Evolutionary conservation across 2,329 filamentous ascomycete genomes (phyloP).

Genomic region (Rhynchosporium secalis): DNA sequence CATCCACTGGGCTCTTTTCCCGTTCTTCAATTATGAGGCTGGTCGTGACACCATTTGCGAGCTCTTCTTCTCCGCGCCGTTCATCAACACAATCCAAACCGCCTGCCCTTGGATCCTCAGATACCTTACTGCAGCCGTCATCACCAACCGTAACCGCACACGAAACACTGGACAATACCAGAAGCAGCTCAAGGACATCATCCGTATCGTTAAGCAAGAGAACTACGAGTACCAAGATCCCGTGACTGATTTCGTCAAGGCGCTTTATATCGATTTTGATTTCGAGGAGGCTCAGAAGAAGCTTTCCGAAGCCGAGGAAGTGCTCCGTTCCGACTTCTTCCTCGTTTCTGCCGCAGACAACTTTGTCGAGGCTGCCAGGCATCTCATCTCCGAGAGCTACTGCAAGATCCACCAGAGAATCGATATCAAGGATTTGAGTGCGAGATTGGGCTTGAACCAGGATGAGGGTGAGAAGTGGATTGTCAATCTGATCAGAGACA

Average conservation of each 20-base stretch:
- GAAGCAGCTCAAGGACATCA: slow-evolving; percentile 97
- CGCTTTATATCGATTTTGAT: slow-evolving; percentile 92
- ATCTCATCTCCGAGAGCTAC: slow-evolving; percentile 98
- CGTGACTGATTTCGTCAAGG: slow-evolving; percentile 93
- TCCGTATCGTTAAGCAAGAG: slow-evolving; percentile 94
- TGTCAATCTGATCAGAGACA: slow-evolving; percentile 98
- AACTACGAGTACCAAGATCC: slow-evolving; percentile 97
- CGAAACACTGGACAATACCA: slow-evolving; percentile 87
- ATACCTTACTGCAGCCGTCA: slow-evolving; percentile 91
- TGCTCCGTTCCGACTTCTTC: slow-evolving; percentile 95
- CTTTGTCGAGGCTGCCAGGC: slow-evolving; percentile 91
- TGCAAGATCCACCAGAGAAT: slow-evolving; percentile 99
- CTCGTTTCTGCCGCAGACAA: slow-evolving; percentile 78
- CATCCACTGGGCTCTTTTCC: slow-evolving; percentile 98
- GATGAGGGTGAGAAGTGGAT: slow-evolving; percentile 99
- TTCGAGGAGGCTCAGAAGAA: slow-evolving; percentile 95
- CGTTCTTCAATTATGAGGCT: slow-evolving; percentile 95
- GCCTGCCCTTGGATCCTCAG: slow-evolving; percentile 94
- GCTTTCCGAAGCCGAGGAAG: slow-evolving; percentile 83
- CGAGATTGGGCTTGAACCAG: slow-evolving; percentile 84
- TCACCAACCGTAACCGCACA: slow-evolving; percentile 80
- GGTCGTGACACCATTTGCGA: slow-evolving; percentile 90
- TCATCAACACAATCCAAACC: slow-evolving; percentile 99
- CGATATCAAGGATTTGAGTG: slow-evolving; percentile 95
- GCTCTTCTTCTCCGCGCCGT: slow-evolving; percentile 93